Conservation (phyloP, 2,329 filamentous ascomycete genomes). For the Cercospora sp. region DNA sequence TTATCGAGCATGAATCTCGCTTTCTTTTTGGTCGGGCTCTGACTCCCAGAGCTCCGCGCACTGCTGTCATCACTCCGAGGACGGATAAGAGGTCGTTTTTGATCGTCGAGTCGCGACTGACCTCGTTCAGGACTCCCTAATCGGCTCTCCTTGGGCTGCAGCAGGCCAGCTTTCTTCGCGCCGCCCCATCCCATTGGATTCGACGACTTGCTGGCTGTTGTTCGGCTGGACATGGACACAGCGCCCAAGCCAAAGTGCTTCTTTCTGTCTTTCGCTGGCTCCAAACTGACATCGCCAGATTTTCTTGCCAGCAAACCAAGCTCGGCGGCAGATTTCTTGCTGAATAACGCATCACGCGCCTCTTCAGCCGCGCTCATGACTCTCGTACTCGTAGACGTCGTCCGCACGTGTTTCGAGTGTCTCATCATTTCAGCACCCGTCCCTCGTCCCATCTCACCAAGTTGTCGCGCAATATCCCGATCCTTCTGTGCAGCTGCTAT, state of each 20-base stretch:
- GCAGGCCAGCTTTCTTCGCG: slow-evolving; percentile 44
- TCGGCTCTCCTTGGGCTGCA: slow-evolving; percentile 36
- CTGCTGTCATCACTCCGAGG: slow-evolving; percentile 28
- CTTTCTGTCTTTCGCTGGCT: slow-evolving; percentile 46
- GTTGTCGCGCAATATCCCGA: slow-evolving; percentile 66
- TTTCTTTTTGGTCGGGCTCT: slow-evolving; percentile 48
- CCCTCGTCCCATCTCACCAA: slow-evolving; percentile 64
- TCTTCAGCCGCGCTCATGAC: slow-evolving; percentile 17
- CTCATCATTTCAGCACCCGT: slow-evolving; percentile 72
- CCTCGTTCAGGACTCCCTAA: slow-evolving; percentile 35
- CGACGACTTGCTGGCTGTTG: slow-evolving; percentile 33
- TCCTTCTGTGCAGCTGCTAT: slow-evolving; percentile 70
- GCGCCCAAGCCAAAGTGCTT: slow-evolving; percentile 40
- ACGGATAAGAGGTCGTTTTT: slow-evolving; percentile 19
- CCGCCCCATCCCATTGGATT: slow-evolving; percentile 53
- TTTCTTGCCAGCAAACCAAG: slow-evolving; percentile 48
- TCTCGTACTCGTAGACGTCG: slow-evolving; percentile 20
- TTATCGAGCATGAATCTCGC: slow-evolving; percentile 50
- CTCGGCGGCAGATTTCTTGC: slow-evolving; percentile 36
- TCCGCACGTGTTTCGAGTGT: slow-evolving; percentile 25
- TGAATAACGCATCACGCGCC: slow-evolving; percentile 29
- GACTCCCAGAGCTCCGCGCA: slow-evolving; percentile 34
- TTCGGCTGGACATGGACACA: slow-evolving; percentile 27
- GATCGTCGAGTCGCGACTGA: slow-evolving; percentile 33
- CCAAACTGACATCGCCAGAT: slow-evolving; percentile 45